These are phyloP conservation scores for Cenchrus purpureus DNA, from an alignment of 176 grass and related monocot genomes.

Conservation along the genomic window DNA sequence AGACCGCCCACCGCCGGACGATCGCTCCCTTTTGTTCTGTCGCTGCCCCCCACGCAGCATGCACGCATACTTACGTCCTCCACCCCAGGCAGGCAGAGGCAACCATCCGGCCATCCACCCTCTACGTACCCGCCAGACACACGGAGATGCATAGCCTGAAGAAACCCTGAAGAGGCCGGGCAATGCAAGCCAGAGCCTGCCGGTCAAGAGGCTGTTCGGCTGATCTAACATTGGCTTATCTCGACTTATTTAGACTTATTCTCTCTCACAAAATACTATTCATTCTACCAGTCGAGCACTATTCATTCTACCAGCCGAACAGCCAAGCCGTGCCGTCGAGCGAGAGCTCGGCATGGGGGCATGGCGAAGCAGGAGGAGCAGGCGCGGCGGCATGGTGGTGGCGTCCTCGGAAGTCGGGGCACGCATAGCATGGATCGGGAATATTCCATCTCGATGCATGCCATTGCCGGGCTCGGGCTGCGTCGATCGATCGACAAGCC, in stretches of 20 bases:
- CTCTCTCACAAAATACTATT: no score
- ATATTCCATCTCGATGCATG: conserved; percentile 45
- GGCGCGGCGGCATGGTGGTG: conserved; percentile 8
- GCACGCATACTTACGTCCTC: conserved; percentile 34
- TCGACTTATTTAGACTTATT: no score
- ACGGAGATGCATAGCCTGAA: neutral
- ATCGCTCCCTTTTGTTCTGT: conserved; percentile 33
- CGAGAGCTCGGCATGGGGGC: neutral
- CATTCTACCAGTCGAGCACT: no score
- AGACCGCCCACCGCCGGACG: neutral
- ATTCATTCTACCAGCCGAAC: no score
- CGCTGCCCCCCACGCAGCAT: conserved; percentile 45
- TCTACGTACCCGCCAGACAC: neutral
- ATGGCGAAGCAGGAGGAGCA: neutral
- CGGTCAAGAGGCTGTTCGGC: neutral
- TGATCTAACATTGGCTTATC: no score
- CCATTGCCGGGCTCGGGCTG: neutral
- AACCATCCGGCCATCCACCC: neutral
- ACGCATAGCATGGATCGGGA: conserved; percentile 25
- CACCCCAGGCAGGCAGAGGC: no score
- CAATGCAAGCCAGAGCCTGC: neutral
- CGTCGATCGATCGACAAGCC: conserved; percentile 40
- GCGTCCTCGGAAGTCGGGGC: conserved; percentile 33
- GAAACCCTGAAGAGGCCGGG: neutral
- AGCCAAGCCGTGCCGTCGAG: no score